phyloP scores from a whole-genome alignment of 2,329 filamentous ascomycete species.

The Bretziella fagacearum region DNA sequence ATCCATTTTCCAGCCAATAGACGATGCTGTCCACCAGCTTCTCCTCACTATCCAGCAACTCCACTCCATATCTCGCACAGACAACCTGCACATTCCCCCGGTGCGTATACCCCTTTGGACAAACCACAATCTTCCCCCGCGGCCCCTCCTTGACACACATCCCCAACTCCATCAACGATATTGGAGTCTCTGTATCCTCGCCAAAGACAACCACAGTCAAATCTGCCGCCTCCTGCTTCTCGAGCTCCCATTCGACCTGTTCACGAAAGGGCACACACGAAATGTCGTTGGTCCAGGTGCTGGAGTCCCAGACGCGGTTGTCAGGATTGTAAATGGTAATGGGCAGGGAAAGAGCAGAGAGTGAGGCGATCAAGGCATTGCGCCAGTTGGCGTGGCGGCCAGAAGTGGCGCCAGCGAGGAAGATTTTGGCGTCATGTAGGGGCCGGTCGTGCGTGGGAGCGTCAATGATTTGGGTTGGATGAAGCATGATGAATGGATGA shows the following conservation, averaged over 20 bases:
- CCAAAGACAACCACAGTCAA: constrained; percentile 42
- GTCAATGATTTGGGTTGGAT: constrained; percentile 20
- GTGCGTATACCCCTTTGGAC: constrained; percentile 35
- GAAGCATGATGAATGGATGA: neutral
- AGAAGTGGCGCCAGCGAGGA: constrained; percentile 42
- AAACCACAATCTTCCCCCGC: constrained; percentile 37
- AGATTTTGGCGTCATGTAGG: constrained; percentile 25
- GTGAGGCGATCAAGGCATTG: constrained; percentile 23
- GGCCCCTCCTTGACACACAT: constrained; percentile 26
- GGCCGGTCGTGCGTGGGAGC: constrained; percentile 19
- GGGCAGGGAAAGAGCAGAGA: constrained; percentile 25
- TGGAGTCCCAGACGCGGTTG: constrained; percentile 37
- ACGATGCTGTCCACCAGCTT: neutral
- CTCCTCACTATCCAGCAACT: constrained; percentile 23
- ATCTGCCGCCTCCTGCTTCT: constrained; percentile 34
- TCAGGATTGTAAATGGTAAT: constrained; percentile 42
- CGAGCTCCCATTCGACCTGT: constrained; percentile 46
- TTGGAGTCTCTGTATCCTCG: constrained; percentile 32
- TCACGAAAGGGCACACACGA: constrained; percentile 29
- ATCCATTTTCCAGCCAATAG: neutral
- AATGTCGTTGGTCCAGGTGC: constrained; percentile 34
- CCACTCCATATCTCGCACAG: constrained; percentile 31
- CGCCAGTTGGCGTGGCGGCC: constrained; percentile 34
- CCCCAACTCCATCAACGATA: constrained; percentile 45
- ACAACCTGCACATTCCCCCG: constrained; percentile 44